phyloP scores from a whole-genome alignment of 179 eudicot genomes.

The Carnegiea gigantea region DNA sequence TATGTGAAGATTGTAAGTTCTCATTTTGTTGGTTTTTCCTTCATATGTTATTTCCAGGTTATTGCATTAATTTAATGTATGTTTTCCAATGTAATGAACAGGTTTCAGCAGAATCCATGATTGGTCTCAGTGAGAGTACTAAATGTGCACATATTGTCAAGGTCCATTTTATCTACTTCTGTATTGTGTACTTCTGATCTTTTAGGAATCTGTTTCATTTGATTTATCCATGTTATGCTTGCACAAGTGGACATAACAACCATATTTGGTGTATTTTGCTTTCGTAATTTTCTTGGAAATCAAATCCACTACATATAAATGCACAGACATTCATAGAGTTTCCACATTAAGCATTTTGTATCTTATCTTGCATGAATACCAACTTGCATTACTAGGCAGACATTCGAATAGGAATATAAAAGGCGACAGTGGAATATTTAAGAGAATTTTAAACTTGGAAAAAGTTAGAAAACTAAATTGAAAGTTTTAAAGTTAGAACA shows the following conservation, averaged over 20 bases:
- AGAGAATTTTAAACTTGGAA: too few relatives aligned
- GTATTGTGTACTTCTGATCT: background rate
- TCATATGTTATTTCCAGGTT: background rate
- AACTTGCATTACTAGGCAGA: background rate
- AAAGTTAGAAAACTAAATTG: too few relatives aligned
- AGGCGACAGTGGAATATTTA: too few relatives aligned
- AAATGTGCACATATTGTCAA: slow-evolving; percentile 94
- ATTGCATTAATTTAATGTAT: background rate
- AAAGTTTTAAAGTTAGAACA: too few relatives aligned
- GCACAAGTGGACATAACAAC: background rate
- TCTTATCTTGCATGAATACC: background rate
- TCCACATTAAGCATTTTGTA: background rate
- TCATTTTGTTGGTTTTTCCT: slow-evolving; percentile 12
- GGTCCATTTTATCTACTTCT: slow-evolving; percentile 36
- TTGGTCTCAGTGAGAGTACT: slow-evolving; percentile 88
- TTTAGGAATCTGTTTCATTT: background rate
- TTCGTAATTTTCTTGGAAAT: background rate
- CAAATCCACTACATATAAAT: background rate
- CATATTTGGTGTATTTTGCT: background rate
- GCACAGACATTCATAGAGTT: background rate
- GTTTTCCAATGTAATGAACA: slow-evolving; percentile 24
- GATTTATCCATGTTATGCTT: background rate
- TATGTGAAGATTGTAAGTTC: slow-evolving; percentile 93
- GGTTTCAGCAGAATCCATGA: slow-evolving; percentile 99
- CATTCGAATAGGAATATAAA: background rate